These are phyloP conservation scores for Astrocystis sublimbata DNA, from an alignment of 495 filamentous ascomycete genomes.

Conservation along the genomic window DNA sequence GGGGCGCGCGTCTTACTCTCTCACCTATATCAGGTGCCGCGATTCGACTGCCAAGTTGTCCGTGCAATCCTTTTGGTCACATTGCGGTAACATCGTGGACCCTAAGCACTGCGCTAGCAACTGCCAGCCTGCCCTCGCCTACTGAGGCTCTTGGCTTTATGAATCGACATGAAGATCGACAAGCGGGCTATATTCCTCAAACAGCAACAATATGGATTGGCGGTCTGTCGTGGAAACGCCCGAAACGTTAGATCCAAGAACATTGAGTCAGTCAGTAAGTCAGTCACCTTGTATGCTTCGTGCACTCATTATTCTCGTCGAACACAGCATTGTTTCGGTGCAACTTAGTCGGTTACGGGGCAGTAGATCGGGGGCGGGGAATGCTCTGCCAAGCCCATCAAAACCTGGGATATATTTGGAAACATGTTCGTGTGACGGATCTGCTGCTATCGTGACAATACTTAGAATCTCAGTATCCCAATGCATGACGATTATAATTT, in stretches of 20 bases:
- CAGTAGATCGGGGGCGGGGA: neutral
- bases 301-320: no score
- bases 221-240: neutral
- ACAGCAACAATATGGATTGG: neutral
- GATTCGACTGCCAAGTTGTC: slow-evolving; percentile 5
- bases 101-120: neutral
- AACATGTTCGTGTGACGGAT: neutral
- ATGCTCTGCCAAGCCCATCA: neutral
- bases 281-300: no score
- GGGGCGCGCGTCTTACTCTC: no score
- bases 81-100: neutral
- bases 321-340: neutral
- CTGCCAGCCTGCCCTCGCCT: neutral
- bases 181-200: neutral
- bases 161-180: neutral
- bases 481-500: no score
- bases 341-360: neutral
- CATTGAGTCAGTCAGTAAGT: neutral
- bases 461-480: no score
- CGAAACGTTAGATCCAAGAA: neutral
- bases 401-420: slow-evolving; percentile 15
- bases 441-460: neutral
- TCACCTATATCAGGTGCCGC: neutral
- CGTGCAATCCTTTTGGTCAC: neutral
- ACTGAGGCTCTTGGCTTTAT: slow-evolving; percentile 3